Percentiles rank a stretch among this genome's conserved stretches.
phyloP scores from a whole-genome alignment of 805 yeast genomes.

The Lipomyces japonicus region DNA sequence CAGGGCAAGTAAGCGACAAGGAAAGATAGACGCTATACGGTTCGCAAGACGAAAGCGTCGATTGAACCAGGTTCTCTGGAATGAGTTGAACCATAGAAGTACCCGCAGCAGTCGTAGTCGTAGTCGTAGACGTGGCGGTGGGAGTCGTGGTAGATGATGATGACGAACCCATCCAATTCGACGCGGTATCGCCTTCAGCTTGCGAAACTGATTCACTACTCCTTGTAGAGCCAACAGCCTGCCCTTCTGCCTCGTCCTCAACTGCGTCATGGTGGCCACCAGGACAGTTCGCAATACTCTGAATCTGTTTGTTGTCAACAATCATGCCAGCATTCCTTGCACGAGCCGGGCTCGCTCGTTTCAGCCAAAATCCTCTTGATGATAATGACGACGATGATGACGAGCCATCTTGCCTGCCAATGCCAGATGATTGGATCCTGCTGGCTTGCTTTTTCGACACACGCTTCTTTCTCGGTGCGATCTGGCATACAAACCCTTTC shows the following conservation, averaged over 20 bases:
- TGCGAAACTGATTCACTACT: background rate
- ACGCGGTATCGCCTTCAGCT: background rate
- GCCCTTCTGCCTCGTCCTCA: background rate
- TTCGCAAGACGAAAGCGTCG: conserved; percentile 15
- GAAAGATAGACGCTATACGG: conserved; percentile 15
- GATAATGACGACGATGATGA: background rate
- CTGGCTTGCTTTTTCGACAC: conserved; percentile 9
- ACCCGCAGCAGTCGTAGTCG: background rate
- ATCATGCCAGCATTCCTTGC: background rate
- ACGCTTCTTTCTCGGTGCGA: conserved; percentile 25
- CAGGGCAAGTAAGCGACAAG: conserved; percentile 15
- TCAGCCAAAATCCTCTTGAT: background rate
- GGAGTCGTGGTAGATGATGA: background rate
- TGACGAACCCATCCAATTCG: background rate
- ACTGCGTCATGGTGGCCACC: background rate
- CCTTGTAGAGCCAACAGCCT: background rate
- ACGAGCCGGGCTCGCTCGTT: background rate
- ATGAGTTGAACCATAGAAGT: background rate
- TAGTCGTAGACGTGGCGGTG: background rate
- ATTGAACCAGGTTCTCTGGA: conserved; percentile 7
- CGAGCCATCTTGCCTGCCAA: background rate
- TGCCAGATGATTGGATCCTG: background rate
- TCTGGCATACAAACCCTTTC: conserved; percentile 20
- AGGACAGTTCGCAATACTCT: background rate
- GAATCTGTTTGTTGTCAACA: background rate